Percentiles rank a stretch among this genome's conserved stretches.
Conservation (phyloP, 345 rosid genomes). For the Ceriops tagal region DNA sequence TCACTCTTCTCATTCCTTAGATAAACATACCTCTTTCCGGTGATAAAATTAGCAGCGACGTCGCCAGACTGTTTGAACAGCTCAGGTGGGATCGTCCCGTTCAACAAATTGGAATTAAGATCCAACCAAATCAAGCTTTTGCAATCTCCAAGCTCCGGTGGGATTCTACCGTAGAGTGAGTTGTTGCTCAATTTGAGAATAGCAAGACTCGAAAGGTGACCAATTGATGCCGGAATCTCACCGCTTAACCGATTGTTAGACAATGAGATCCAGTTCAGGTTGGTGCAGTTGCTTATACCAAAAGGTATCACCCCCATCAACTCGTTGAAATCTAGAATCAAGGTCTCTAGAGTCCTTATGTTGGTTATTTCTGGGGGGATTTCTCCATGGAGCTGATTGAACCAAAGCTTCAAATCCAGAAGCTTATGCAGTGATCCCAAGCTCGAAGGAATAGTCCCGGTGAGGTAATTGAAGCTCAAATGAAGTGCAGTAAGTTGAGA, state of each 20-base stretch:
- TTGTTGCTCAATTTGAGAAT: slow-evolving; percentile 94
- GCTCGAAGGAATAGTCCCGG: slow-evolving; percentile 77
- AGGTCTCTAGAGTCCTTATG: slow-evolving; percentile 53
- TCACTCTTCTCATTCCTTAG: slow-evolving; percentile 78
- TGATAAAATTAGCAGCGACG: slow-evolving; percentile 64
- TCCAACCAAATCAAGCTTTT: slow-evolving; percentile 94
- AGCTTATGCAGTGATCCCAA: slow-evolving; percentile 65
- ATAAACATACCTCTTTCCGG: slow-evolving; percentile 75
- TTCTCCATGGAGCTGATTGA: slow-evolving; percentile 76
- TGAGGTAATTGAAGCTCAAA: slow-evolving; percentile 76
- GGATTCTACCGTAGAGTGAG: slow-evolving; percentile 70
- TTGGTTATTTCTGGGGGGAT: slow-evolving; percentile 69
- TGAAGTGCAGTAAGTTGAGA: slow-evolving; percentile 79
- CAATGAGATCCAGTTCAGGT: slow-evolving; percentile 81
- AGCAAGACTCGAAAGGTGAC: slow-evolving; percentile 64
- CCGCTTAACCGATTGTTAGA: slow-evolving; percentile 79
- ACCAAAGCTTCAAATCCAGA: slow-evolving; percentile 74
- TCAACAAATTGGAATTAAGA: slow-evolving; percentile 68
- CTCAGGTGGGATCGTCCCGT: slow-evolving; percentile 69
- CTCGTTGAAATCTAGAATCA: slow-evolving; percentile 88
- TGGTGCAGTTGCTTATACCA: slow-evolving; percentile 71
- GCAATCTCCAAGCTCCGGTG: slow-evolving; percentile 86
- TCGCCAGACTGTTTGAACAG: slow-evolving; percentile 87
- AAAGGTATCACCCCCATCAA: slow-evolving; percentile 68
- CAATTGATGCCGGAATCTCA: slow-evolving; percentile 74